Base-by-base conservation (phyloP, 2,329 filamentous ascomycete species). In the Pseudocercospora musae region DNA sequence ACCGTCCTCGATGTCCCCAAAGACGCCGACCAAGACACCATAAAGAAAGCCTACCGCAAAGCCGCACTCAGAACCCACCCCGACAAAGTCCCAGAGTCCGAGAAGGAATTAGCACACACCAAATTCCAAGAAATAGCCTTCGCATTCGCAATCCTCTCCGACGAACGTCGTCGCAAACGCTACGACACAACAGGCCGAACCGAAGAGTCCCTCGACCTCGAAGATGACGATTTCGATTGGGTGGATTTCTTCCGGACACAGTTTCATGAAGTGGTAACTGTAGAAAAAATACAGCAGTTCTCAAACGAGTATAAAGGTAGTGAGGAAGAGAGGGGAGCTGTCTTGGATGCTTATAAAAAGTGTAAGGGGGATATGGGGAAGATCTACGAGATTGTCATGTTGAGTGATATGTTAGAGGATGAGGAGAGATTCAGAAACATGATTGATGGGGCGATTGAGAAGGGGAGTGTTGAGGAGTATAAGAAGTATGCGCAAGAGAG, bases 171-270 rank as follows among this genome's bases (percentile, higher is more conserved):
- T 58, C 90, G 95, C 69, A 87, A 87, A 70, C 90, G 91, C 62
- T 99, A 96, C 80, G 94, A 99, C 74, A 82, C 85, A 58, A 98
- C 94, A 0, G 95, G 95, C 59, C 95, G 89, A 60, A 98, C 93
- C 0, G 87, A 90, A 10, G 93, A 97, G 73, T 88, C 87, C 8
- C 85, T 96, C 21, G 29, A 54, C 29, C 71, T 89, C 31, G 78
- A 82, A 58, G 80, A 80, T 60, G 88, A 91, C 62, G 80, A 80
- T 63, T 99, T 98, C 79, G 86, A 91, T 80, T 99, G 95, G 95
- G 82, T 85, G 58, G 88, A 90, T 53, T 99, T 92, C 80, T 99
- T 96, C 81, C 86, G 88, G 59, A 87, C 89, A 67, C 92, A 96
- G 71, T 96, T 89, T 75, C 85, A 85, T 55, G 88, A 93, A 60